Evolutionary conservation across 83 land plant genomes (phyloP), one percentile per base, ranked within the genome.

Genomic region (Thuja plicata): DNA sequence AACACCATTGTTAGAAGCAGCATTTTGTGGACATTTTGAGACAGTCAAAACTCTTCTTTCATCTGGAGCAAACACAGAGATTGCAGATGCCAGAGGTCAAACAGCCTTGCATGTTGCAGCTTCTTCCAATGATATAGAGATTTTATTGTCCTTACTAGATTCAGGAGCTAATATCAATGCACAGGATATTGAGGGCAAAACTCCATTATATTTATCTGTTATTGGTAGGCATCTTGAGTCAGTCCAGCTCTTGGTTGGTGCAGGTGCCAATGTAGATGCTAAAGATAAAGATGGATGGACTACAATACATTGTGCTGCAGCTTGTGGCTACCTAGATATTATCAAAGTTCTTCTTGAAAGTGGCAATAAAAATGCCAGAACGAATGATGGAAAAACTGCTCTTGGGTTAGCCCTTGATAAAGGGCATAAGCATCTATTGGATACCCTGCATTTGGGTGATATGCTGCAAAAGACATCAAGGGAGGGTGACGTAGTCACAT

Each of bases 401-500:
- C 89, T 84, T 55, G 89, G 80, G 0, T 71, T 93, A 1, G 95
- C 95, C 8, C 46, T 57, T 46, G 88, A 66, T 17, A 85, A 86
- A 3, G 91, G 90, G 10, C 91, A 90, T 84, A 17, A 54, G 41
- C 85, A 87, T 66, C 78, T 92, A 41, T 54, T 84, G 73, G 92
- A 90, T 43, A 13, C 57, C 45, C 86, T 92, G 84, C 89, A 87
- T 2, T 77, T 90, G 27, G 93, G 88, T 5, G 94, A 93, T 71
- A 76, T n/a, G 34, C 87, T 94, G 85, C 90, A 93, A 60, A 83
- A 90, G 57, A 93, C 95, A 8, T 91, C 95, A 4, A 73, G 92
- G 73, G 46, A 90, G 38, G 86, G 45, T 30, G 93, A 86, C 2
- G 88, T 92, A 52, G 87, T 81, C 7, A 90, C 86, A 3, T 82